These are phyloP conservation scores for Suhomyces sp. DNA, from an alignment of 805 yeast genomes.

Conservation along the genomic window DNA sequence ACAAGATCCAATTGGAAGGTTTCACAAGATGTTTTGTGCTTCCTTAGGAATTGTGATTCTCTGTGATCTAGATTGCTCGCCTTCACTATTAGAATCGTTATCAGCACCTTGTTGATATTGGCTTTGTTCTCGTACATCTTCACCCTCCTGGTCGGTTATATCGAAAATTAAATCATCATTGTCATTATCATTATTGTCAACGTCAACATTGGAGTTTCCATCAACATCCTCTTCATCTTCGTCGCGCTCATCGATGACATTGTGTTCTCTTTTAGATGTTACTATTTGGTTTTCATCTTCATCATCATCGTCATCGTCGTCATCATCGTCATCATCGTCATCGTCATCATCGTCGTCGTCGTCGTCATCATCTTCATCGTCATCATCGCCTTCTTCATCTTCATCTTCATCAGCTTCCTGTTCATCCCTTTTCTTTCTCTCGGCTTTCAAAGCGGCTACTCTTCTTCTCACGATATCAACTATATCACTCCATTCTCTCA, in stretches of 20 bases:
- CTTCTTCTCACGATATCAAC: conserved; percentile 43
- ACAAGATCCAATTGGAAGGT: too few relatives aligned
- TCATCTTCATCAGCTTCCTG: conserved; percentile 20
- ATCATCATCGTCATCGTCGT: conserved; percentile 38
- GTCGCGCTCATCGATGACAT: conserved; percentile 4
- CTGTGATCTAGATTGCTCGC: too few relatives aligned
- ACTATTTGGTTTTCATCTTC: conserved; percentile 24
- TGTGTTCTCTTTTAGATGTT: conserved; percentile 2
- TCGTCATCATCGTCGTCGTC: conserved; percentile 32
- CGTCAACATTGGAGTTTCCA: not conserved
- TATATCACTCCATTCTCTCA: conserved; percentile 48
- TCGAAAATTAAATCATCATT: conserved; percentile 22
- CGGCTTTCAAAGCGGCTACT: conserved; percentile 28
- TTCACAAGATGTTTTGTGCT: conserved; percentile 3
- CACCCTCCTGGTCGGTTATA: conserved; percentile 18
- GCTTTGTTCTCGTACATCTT: too few relatives aligned
- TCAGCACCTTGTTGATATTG: too few relatives aligned
- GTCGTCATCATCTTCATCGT: conserved; percentile 39
- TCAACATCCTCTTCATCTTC: conserved; percentile 4
- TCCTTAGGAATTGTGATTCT: conserved; percentile 7
- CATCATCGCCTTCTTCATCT: conserved; percentile 31
- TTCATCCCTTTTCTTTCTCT: conserved; percentile 20
- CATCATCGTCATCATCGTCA: conserved; percentile 39
- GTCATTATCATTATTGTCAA: conserved; percentile 7
- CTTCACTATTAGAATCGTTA: too few relatives aligned